Evolutionary conservation across 2,329 filamentous ascomycete species (phyloP).

Genomic region (Endoconidiophora laricicola): DNA sequence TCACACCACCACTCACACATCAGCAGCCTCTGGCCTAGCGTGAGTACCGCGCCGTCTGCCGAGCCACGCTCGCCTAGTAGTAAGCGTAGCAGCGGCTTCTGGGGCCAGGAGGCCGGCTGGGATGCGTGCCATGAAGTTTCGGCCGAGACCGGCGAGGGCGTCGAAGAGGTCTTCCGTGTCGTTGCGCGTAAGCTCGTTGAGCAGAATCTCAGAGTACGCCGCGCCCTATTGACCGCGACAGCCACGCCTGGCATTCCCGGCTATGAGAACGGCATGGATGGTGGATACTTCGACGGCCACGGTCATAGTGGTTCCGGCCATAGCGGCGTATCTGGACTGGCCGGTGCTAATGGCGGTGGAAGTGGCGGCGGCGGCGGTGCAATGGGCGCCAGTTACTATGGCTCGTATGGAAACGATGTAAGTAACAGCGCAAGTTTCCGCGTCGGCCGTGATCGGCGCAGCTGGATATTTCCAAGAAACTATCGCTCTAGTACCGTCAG

Average conservation of each 20-base stretch:
- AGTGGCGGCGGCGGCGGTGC: constrained; percentile 35
- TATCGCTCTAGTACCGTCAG: constrained; percentile 29
- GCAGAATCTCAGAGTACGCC: constrained; percentile 46
- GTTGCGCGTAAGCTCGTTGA: constrained; percentile 46
- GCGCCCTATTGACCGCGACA: constrained; percentile 38
- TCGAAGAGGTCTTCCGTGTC: constrained; percentile 84
- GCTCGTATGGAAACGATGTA: background rate
- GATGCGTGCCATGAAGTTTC: constrained; percentile 95
- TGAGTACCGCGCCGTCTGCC: constrained; percentile 17
- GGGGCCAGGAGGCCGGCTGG: constrained; percentile 89
- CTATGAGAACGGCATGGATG: constrained; percentile 28
- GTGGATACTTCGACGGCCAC: constrained; percentile 33
- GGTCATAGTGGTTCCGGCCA: constrained; percentile 22
- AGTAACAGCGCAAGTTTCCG: constrained; percentile 32
- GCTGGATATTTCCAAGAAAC: constrained; percentile 40
- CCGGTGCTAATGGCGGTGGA: constrained; percentile 22
- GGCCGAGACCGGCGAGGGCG: constrained; percentile 83
- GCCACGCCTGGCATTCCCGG: constrained; percentile 33
- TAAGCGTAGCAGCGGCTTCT: constrained; percentile 59
- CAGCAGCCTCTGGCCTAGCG: constrained; percentile 11
- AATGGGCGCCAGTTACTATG: constrained; percentile 18
- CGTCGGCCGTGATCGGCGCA: constrained; percentile 38
- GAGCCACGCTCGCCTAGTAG: constrained; percentile 44
- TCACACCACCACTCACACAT: constrained; percentile 6
- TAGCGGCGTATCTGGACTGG: background rate